Percentiles rank a stretch among this genome's conserved stretches.
Evolutionary conservation across 371 early-diverging fungal genomes (phyloP).

Genomic region (Mucor piriformis): DNA sequence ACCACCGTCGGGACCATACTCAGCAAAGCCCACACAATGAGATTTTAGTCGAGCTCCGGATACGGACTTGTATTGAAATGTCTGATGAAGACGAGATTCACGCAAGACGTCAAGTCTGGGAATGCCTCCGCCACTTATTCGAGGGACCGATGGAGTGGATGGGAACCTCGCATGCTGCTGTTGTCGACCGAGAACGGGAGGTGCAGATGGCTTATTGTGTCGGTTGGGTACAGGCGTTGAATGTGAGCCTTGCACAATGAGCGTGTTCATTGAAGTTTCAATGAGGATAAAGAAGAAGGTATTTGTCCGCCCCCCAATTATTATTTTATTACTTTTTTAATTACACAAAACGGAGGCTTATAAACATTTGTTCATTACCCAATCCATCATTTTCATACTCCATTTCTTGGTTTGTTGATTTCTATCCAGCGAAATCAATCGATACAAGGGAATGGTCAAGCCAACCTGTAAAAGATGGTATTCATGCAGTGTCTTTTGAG

Average conservation of each 20-base stretch:
- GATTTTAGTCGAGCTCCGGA: slow-evolving; percentile 27
- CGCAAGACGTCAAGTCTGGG: slow-evolving; percentile 37
- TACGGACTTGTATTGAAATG: slow-evolving; percentile 34
- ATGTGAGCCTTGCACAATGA: not conserved
- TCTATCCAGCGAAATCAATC: not conserved
- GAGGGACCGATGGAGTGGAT: not conserved
- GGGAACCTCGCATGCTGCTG: slow-evolving; percentile 1
- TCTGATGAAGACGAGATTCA: slow-evolving; percentile 48
- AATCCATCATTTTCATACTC: not conserved
- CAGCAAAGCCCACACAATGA: slow-evolving; percentile 50
- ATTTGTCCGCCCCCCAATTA: no score
- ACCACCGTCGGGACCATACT: slow-evolving; percentile 40
- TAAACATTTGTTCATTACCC: not conserved
- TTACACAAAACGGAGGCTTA: not conserved
- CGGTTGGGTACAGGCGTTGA: not conserved
- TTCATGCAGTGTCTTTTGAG: not conserved
- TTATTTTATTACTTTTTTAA: not conserved
- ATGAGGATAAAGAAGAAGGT: not conserved
- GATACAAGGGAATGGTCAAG: not conserved
- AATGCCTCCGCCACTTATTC: not conserved
- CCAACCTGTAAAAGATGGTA: not conserved
- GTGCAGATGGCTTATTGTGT: not conserved
- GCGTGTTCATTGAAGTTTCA: not conserved
- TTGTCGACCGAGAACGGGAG: not conserved
- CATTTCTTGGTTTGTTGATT: not conserved